phyloP scores from a whole-genome alignment of 768 basidiomycete species.

The Suillus brevipes region DNA sequence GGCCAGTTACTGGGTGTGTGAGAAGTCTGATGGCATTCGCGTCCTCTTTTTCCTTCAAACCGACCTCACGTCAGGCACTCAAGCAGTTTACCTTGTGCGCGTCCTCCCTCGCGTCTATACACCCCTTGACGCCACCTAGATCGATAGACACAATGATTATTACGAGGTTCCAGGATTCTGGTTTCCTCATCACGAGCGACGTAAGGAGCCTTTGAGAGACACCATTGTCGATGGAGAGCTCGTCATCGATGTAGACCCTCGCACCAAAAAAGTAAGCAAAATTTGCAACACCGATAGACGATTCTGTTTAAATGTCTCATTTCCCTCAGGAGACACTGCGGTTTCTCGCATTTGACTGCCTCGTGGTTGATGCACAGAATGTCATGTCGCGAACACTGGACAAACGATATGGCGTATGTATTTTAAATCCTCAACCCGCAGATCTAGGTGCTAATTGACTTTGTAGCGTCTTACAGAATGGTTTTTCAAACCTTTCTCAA shows the following conservation, averaged over 20 bases:
- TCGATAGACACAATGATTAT: conserved; percentile 92
- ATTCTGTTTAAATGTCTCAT: conserved; percentile 5
- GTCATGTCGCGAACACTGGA: conserved; percentile 82
- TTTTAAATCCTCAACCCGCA: background rate
- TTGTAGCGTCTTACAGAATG: conserved; percentile 61
- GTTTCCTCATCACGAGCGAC: conserved; percentile 88
- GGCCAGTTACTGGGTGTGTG: conserved; percentile 95
- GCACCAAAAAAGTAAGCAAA: conserved; percentile 60
- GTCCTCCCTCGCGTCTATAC: conserved; percentile 7
- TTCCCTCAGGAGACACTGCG: conserved; percentile 70
- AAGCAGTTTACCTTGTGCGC: conserved; percentile 76
- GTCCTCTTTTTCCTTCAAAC: conserved; percentile 81
- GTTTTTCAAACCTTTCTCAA: conserved; percentile 79
- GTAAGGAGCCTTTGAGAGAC: conserved; percentile 64
- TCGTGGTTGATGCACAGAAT: conserved; percentile 83
- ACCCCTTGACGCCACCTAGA: conserved; percentile 46
- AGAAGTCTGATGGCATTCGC: conserved; percentile 95
- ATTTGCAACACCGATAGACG: background rate
- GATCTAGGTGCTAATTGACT: background rate
- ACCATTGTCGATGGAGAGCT: conserved; percentile 93
- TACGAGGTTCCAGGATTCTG: conserved; percentile 72
- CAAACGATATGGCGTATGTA: conserved; percentile 86
- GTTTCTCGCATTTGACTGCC: conserved; percentile 88
- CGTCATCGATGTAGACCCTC: conserved; percentile 84
- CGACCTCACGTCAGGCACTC: conserved; percentile 49